A percentile compares a stretch with the other conserved stretches of the same genome.
phyloP scores from a whole-genome alignment of 1,284 basidiomycete genomes.

The Neotropicomus parvogracilis region DNA sequence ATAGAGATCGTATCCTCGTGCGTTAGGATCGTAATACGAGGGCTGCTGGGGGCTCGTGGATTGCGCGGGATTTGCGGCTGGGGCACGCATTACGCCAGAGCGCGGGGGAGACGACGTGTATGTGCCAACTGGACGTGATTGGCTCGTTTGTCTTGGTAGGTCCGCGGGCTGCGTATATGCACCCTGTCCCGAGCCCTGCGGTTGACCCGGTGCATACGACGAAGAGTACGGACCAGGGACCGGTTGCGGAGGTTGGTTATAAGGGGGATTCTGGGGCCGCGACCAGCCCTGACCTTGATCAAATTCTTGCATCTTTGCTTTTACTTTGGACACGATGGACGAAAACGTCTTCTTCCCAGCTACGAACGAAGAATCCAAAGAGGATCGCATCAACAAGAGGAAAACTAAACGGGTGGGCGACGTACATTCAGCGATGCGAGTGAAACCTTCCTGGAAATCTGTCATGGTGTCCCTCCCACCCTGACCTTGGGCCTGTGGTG shows the following conservation, averaged over 20 bases:
- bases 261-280: constrained; percentile 12
- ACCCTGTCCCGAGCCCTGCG: constrained; percentile 4
- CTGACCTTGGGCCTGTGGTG: constrained; percentile 19
- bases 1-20: constrained; percentile 29
- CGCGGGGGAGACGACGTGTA: constrained; percentile 14
- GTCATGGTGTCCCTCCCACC: constrained; percentile 48
- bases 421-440: constrained; percentile 72
- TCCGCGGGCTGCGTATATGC: not conserved
- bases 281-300: constrained; percentile 45
- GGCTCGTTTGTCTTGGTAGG: constrained; percentile 5
- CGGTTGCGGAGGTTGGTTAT: constrained; percentile 2
- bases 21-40: constrained; percentile 41
- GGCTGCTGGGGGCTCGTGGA: constrained; percentile 18
- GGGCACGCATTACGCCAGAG: constrained; percentile 13
- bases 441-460: constrained; percentile 70
- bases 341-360: constrained; percentile 76
- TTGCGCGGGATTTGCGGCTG: not conserved
- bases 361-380: constrained; percentile 26
- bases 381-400: no score
- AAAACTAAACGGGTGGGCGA: no score
- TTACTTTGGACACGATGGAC: constrained; percentile 67
- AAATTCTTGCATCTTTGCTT: constrained; percentile 75
- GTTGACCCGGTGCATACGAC: not conserved
- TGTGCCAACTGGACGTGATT: constrained; percentile 2
- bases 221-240: not conserved